Evolutionary conservation across 768 basidiomycete genomes (phyloP), one percentile per base, ranked within the genome.

Genomic region (Calocera cornea): DNA sequence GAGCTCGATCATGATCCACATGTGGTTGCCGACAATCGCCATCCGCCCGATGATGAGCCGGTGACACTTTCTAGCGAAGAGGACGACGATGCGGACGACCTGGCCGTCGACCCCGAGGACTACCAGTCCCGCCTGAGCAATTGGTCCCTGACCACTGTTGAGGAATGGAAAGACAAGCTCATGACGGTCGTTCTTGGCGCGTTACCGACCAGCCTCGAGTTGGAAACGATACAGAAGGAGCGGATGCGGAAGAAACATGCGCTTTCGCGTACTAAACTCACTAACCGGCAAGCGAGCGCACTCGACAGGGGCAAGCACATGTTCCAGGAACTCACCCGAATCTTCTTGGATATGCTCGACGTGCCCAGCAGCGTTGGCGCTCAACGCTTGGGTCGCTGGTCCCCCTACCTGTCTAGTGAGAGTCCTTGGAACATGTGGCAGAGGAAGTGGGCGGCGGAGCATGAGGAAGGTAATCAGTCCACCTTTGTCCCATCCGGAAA

Each of bases 361-460:
- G 54, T 33, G 11, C 54, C 54, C 5, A 17, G 24, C 54, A 60
- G 31, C 31, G 31, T 33, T 10, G 54, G 54, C 10, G 54, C 54
- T 27, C 11, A 60, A 22, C 24, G 31, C 3, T 27, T 60, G 14
- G 54, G 54, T 29, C 54, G 54, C 16, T 60, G 54, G 54, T 60
- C 54, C 3, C 54, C 54, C 16, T 60, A 60, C 31, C 31, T 29
- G 14, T 60, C 54, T 10, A 60, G 10, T 27, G 54, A 60, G 31
- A 60, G 54, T 22, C 54, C 54, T 27, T 60, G 54, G 54, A 60
- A 33, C 19, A 60, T 60, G 16, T 60, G 54, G 54, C 54, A 60
- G 54, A 12, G 54, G 11, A 60, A 60, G 31, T 60, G 27, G 54
- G 11, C 54, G 2, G 54, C 31, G 2, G 54, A 60, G 31, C 54